Base-by-base conservation (phyloP, 768 basidiomycete genomes). In the Cyclocybe cylindracea region DNA sequence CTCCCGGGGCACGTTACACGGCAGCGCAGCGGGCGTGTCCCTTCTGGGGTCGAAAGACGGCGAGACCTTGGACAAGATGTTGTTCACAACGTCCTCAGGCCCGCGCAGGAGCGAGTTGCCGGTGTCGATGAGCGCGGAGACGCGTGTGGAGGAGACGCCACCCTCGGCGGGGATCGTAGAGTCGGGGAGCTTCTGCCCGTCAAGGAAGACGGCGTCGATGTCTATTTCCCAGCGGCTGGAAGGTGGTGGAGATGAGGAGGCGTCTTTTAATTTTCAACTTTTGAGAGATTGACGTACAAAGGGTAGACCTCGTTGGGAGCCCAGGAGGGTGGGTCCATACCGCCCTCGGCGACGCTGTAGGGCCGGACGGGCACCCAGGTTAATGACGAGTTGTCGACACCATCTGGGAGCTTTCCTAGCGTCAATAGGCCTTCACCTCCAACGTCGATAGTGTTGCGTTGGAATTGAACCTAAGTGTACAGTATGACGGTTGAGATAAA, bases 51-150 rank as follows among this genome's bases (percentile, higher is more conserved):
- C 56, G 48, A 65, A 77, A 9, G 61, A 72, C 1, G 72, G 71
- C 11, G 74, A 70, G 13, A 76, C 68, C 3, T 62, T 63, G 4
- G 64, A 51, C 18, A 73, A 61, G 55, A 87, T 81, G 24, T 69
- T 69, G 9, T 71, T 62, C 13, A 89, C 76, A n/a, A 87, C 80
- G 48, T 89, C 87, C 35, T 74, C 65, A 1, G 86, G 87, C 9
- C 87, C 87, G 18, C 87, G 83, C 38, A 89, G 72, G 40, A 88
- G 72, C 7, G 87, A 88, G 65, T 86, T 88, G 1, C 87, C 87
- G 10, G 87, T 86, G 59, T 89, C 87, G 32, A 89, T 73, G 41
- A 89, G 69, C 0, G 84, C 86, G 0, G 85, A 83, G 14, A 83
- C 70, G 10, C 67, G 58, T 3, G 53, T 58, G 1, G 24, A 24